Conservation (phyloP, 768 basidiomycete species). For the Tulasnella calospora region DNA sequence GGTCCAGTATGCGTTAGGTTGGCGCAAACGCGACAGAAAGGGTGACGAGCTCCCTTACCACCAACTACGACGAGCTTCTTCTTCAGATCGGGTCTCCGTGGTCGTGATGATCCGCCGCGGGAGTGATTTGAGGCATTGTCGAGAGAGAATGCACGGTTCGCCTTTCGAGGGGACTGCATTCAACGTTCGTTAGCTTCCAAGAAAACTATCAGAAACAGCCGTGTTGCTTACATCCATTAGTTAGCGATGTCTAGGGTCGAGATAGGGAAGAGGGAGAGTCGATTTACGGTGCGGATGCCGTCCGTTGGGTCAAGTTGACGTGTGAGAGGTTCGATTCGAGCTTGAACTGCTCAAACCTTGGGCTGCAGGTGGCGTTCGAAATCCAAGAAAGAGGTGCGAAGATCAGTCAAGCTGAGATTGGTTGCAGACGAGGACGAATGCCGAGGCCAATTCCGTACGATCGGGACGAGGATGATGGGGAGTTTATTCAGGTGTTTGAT, state of each 20-base stretch:
- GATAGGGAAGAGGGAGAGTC: neutral
- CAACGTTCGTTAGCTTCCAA: neutral
- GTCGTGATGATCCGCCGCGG: conserved; percentile 18
- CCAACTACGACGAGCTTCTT: conserved; percentile 70
- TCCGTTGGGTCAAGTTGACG: conserved; percentile 4
- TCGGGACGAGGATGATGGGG: neutral
- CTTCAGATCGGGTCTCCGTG: conserved; percentile 65
- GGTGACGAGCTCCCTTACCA: neutral
- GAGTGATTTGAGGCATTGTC: conserved; percentile 25
- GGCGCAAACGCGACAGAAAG: neutral
- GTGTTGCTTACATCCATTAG: neutral
- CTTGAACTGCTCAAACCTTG: conserved; percentile 7
- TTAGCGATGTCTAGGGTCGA: neutral
- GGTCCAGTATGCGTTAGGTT: neutral
- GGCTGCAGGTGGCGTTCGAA: neutral
- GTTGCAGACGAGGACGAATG: neutral
- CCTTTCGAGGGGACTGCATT: conserved; percentile 19
- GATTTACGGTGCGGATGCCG: conserved; percentile 4
- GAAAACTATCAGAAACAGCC: neutral
- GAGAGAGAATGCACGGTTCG: conserved; percentile 15
- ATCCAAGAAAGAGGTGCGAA: neutral
- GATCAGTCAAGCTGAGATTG: neutral
- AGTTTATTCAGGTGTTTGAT: conserved; percentile 6
- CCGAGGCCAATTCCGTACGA: neutral
- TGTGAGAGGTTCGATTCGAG: conserved; percentile 6